Base-by-base conservation (phyloP, 768 basidiomycete species). In the Lentinula boryana region DNA sequence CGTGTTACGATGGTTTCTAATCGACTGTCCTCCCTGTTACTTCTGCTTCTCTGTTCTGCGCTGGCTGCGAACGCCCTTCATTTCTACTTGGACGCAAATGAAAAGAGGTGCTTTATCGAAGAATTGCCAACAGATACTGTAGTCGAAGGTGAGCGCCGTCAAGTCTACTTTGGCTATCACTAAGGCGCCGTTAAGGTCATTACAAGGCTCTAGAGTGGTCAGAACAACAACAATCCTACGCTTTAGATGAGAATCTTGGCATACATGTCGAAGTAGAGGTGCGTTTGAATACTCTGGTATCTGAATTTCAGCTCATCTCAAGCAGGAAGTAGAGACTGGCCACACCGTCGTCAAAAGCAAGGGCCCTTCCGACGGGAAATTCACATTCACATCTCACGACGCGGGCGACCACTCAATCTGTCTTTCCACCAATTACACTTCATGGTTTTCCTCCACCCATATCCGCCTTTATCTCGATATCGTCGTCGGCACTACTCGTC, bases 371-470 rank as follows among this genome's bases (percentile, higher is more conserved):
- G 90, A 96, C 54, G 91, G 97, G 32, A 85, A 85, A 61, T 98
- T 98, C 77, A 98, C 97, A 0, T 99, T 99, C 70, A 98, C 97
- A 31, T 97, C 96, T 4, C 94, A 97, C 71, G 93, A 95, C 62
- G 83, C 95, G 32, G 95, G 95, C 52, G 97, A 98, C 78, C 97
- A 99, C 76, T 87, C 91, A 57, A 97, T 99, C 69, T 99, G 97
- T 71, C 84, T 98, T 54, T 92, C 92, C 5, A 91, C 93, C 18
- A 96, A 96, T 72, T 89, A 93, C 74, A 88, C 93, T 2, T 85
- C 91, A 15, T 96, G 92, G 93, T 91, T 91, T 73, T 81, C 83
- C 60, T 82, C 78, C 68, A 85, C 92, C 2, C 95, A 98, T 72
- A 91, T 99, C 63, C 92, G 93, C 50, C 84, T 99, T 62, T 90